Percentiles rank a stretch among this genome's conserved stretches.
phyloP scores from a whole-genome alignment of 805 yeast genomes.

The Suhomyces pyralidae region DNA sequence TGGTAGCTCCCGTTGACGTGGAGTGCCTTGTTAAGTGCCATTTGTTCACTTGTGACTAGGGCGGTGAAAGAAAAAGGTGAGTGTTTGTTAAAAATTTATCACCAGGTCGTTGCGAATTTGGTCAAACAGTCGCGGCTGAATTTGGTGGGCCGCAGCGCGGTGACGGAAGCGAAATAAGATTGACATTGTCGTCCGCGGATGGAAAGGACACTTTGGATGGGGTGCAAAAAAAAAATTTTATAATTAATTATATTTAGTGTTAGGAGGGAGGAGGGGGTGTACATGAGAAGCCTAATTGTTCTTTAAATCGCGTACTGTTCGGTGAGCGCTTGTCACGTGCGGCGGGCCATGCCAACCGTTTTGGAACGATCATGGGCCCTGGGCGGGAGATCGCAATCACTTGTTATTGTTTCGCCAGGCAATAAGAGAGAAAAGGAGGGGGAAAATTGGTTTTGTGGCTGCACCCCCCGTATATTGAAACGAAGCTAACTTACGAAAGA shows the following conservation, averaged over 20 bases:
- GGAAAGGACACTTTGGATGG: background rate
- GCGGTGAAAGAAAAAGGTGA: background rate
- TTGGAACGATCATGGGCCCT: background rate
- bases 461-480: background rate
- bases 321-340: background rate
- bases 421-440: background rate
- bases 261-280: background rate
- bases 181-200: slow-evolving; percentile 2
- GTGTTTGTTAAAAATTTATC: background rate
- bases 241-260: background rate
- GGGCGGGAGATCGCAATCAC: background rate
- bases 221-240: background rate
- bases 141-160: slow-evolving; percentile 2
- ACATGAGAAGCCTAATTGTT: background rate
- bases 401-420: background rate
- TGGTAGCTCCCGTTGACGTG: slow-evolving; percentile 7
- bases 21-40: slow-evolving; percentile 7
- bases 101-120: slow-evolving; percentile 1
- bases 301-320: background rate
- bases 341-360: background rate
- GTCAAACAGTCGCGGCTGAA: slow-evolving; percentile 1
- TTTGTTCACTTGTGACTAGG: background rate
- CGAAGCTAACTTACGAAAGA: background rate
- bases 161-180: slow-evolving; percentile 5
- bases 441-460: background rate